A percentile compares a stretch with the other conserved stretches of the same genome.
Evolutionary conservation across 352 stramenopile genomes (phyloP).

Genomic region (Globisporangium canariense): DNA sequence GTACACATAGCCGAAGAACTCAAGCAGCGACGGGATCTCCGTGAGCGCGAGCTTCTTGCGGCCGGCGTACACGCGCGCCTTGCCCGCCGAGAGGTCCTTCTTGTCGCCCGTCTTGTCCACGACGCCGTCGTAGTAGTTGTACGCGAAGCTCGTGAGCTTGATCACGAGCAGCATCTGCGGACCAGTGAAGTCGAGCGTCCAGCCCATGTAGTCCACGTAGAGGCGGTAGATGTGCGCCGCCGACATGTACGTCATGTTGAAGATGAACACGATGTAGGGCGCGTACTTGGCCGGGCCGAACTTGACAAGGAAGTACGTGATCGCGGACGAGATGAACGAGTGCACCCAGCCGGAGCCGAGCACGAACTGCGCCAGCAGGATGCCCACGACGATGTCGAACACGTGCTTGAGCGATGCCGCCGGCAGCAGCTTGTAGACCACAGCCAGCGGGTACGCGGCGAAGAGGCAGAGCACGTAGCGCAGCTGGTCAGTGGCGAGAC

Average conservation of each 20-base stretch:
- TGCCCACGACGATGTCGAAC: conserved; percentile 89
- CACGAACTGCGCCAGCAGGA: conserved; percentile 94
- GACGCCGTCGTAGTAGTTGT: conserved; percentile 95
- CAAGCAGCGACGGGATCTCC: conserved; percentile 86
- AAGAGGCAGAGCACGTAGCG: conserved; percentile 91
- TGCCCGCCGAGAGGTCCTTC: conserved; percentile 21
- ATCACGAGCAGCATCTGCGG: conserved; percentile 94
- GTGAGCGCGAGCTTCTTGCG: conserved; percentile 69
- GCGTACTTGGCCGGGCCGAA: conserved; percentile 49
- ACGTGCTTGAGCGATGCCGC: conserved; percentile 88
- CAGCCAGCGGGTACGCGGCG: conserved; percentile 90
- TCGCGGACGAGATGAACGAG: conserved; percentile 87
- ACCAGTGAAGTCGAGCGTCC: conserved; percentile 83
- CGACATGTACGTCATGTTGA: conserved; percentile 93
- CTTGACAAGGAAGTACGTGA: conserved; percentile 90
- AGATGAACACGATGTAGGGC: conserved; percentile 89
- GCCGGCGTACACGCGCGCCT: conserved; percentile 24
- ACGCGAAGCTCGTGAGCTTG: conserved; percentile 97
- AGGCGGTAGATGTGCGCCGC: conserved; percentile 93
- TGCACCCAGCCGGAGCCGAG: conserved; percentile 93
- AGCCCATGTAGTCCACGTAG: conserved; percentile 95
- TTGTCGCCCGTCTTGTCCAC: conserved; percentile 50
- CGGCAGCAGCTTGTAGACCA: conserved; percentile 88
- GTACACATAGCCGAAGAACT: conserved; percentile 97
- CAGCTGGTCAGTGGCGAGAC: conserved; percentile 56